A percentile compares a stretch with the other conserved stretches of the same genome.
These are phyloP conservation scores for Micromonas commoda DNA, from an alignment of 139 green algal species.

Conservation along the genomic window DNA sequence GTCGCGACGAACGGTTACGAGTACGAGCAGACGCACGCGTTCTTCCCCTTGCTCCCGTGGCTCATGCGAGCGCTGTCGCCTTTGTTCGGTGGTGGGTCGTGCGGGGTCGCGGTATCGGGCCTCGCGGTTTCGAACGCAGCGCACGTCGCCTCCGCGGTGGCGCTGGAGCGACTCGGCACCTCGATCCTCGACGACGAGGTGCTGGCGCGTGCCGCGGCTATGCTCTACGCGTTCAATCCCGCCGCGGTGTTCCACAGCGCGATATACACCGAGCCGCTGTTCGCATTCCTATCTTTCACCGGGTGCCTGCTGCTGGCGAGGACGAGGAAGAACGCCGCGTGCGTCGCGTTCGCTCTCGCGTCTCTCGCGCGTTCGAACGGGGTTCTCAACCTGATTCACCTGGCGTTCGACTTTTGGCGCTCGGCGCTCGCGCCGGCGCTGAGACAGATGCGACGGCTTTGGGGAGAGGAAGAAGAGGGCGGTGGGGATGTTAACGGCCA, in stretches of 20 bases:
- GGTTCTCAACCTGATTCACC: constrained; percentile 48
- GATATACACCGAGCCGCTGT: constrained; percentile 79
- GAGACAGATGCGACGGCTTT: too few relatives aligned
- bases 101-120: not conserved
- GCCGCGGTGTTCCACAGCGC: constrained; percentile 66
- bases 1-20: constrained; percentile 75
- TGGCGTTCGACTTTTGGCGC: too few relatives aligned
- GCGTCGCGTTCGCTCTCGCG: constrained; percentile 35
- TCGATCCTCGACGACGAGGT: constrained; percentile 39
- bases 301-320: constrained; percentile 41
- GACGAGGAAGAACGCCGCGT: not conserved
- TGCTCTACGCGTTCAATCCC: constrained; percentile 70
- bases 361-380: constrained; percentile 58
- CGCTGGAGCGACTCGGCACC: constrained; percentile 42
- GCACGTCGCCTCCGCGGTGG: constrained; percentile 34
- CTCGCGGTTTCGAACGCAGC: not conserved
- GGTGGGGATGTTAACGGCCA: too few relatives aligned
- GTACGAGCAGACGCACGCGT: constrained; percentile 83
- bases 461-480: too few relatives aligned
- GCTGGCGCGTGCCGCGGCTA: constrained; percentile 43
- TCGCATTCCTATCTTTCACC: constrained; percentile 52
- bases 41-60: constrained; percentile 74
- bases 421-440: too few relatives aligned
- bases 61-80: constrained; percentile 19
- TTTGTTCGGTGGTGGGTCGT: constrained; percentile 7